Percentiles rank a stretch among this genome's conserved stretches.
Evolutionary conservation across 495 filamentous ascomycete species (phyloP).

Genomic region (Chaetomium cochliodes): DNA sequence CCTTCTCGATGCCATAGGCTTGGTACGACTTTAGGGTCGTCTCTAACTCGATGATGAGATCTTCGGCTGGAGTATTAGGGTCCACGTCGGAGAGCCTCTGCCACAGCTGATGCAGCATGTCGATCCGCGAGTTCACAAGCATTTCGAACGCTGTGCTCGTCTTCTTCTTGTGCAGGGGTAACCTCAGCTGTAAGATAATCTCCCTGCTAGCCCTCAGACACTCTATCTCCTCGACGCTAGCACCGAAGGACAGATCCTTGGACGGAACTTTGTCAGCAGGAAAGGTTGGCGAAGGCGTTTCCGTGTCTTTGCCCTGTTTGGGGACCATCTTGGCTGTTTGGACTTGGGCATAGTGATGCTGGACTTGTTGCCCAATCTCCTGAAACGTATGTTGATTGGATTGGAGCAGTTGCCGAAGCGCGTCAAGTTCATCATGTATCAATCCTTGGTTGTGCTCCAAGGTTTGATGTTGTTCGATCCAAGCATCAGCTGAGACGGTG

Average conservation of each 20-base stretch:
- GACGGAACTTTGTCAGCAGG: background rate
- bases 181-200: background rate
- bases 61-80: background rate
- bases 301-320: background rate
- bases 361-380: background rate
- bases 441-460: background rate
- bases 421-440: conserved; percentile 7
- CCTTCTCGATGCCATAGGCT: background rate
- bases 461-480: background rate
- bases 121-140: background rate
- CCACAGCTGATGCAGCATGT: background rate
- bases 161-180: background rate
- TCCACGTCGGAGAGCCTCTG: background rate
- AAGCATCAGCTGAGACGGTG: background rate
- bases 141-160: background rate
- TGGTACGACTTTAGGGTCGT: background rate
- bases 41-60: background rate
- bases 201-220: background rate
- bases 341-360: background rate
- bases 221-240: background rate
- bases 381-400: background rate
- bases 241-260: background rate
- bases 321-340: background rate
- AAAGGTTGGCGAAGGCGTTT: too few relatives aligned
- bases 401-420: background rate